Conservation (phyloP, 164 flowering plant genomes). For the Macadamia tetraphylla region DNA sequence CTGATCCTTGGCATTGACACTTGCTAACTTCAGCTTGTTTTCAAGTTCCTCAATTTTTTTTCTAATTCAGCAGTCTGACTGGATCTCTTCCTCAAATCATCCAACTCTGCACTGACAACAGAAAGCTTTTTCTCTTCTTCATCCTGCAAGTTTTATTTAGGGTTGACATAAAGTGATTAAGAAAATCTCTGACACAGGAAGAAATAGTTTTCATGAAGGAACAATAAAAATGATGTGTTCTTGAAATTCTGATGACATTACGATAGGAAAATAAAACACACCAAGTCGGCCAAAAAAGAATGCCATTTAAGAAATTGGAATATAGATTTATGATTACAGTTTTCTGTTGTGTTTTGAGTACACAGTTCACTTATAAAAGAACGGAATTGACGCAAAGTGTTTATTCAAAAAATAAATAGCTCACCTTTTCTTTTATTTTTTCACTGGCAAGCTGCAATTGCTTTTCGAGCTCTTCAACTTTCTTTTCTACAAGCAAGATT, state of each 20-base stretch:
- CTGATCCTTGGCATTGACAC: slow-evolving; percentile 14
- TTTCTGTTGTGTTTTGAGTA: too few species aligned
- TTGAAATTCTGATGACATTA: background rate
- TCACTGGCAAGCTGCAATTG: slow-evolving; percentile 46
- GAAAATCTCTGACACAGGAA: background rate
- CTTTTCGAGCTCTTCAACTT: slow-evolving; percentile 59
- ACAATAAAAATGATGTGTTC: background rate
- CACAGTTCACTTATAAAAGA: too few species aligned
- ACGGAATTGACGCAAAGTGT: too few species aligned
- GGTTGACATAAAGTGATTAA: background rate
- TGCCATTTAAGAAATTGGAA: too few species aligned
- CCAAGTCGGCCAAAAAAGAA: background rate
- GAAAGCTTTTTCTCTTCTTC: slow-evolving; percentile 13
- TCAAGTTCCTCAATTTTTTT: slow-evolving; percentile 31
- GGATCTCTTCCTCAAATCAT: slow-evolving; percentile 19
- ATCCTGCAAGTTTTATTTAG: slow-evolving; percentile 19
- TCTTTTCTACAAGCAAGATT: slow-evolving; percentile 36
- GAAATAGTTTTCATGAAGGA: background rate
- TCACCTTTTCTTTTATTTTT: slow-evolving; percentile 45
- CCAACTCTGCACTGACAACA: slow-evolving; percentile 20
- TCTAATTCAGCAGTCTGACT: slow-evolving; percentile 21
- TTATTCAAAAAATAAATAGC: background rate
- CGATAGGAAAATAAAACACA: background rate
- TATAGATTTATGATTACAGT: too few species aligned
- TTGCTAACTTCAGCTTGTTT: slow-evolving; percentile 25